Conservation (phyloP, 2,329 filamentous ascomycete genomes). For the Fusarium mexicanum region DNA sequence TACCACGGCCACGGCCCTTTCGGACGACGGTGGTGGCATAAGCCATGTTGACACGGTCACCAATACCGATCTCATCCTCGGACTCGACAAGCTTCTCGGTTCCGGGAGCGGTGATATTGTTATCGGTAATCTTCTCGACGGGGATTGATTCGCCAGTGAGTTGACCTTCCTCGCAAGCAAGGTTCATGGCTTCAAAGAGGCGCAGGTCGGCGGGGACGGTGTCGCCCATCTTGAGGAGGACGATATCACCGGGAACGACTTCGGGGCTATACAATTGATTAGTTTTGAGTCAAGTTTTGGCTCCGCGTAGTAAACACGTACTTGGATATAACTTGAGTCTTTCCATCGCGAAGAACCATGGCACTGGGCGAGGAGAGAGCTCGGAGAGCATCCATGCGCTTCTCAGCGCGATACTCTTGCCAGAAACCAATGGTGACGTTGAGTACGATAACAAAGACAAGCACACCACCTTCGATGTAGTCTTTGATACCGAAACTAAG, state of each 20-base stretch:
- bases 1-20: slow-evolving; percentile 76
- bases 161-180: slow-evolving; percentile 81
- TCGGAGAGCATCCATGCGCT: slow-evolving; percentile 72
- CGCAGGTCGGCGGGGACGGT: slow-evolving; percentile 79
- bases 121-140: slow-evolving; percentile 71
- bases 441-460: slow-evolving; percentile 72
- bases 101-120: slow-evolving; percentile 55
- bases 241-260: slow-evolving; percentile 77
- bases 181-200: slow-evolving; percentile 78
- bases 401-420: slow-evolving; percentile 72
- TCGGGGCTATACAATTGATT: slow-evolving; percentile 56
- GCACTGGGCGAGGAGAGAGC: slow-evolving; percentile 71
- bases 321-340: slow-evolving; percentile 66
- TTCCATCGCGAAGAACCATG: slow-evolving; percentile 68
- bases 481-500: slow-evolving; percentile 73
- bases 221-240: slow-evolving; percentile 75
- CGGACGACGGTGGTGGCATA: slow-evolving; percentile 79
- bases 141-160: slow-evolving; percentile 81
- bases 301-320: slow-evolving; percentile 48
- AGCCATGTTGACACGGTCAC: slow-evolving; percentile 78
- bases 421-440: slow-evolving; percentile 76
- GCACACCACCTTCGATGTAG: slow-evolving; percentile 74
- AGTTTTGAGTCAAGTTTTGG: not conserved
- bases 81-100: slow-evolving; percentile 57
- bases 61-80: slow-evolving; percentile 68